Base-by-base conservation (phyloP, 495 filamentous ascomycete genomes). In the Aspergillus biplanus region DNA sequence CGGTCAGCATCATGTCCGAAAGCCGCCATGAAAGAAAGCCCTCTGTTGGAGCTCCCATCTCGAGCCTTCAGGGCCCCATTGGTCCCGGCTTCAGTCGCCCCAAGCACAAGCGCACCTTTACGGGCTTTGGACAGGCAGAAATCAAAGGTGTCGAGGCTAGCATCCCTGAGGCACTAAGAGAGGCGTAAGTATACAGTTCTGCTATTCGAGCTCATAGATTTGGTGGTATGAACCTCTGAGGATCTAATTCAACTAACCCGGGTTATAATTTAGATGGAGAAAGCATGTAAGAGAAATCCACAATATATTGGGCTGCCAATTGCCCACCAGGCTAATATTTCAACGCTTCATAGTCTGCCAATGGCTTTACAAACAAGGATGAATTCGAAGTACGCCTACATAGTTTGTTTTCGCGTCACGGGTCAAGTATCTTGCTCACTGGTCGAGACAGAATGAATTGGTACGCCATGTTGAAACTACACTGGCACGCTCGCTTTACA, bases 391-490 rank as follows among this genome's bases (percentile, higher is more conserved):
- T 87, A 79, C 58, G 71, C 18, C 33, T 42, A 7, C 1, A 39
- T 13, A 31, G 7, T 33, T 47, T 32, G 18, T 21, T 32, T 33
- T 6, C 2, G 11, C 15, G 32, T 47, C 21, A 21, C 27, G 46
- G 52, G 27, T 44, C 50, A 52, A 31, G 37, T 21, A 48, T 34
- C 55, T 57, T 52, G 18, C 59, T 67, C 6, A 70, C 53, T 27
- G 0, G 18, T 32, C 33, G 13, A 12, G 42, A 27, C 75, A 94
- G 86, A 84, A 79, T 69, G 92, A 96, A 69, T 82, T 95, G 49
- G 92, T 99, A 56, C 89, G 89, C 50, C 95, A 99, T 81, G 88
- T 99, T 70, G 96, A 99, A 75, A 98, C 96, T 4, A 97, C 95
- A 3, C 84, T 99, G 59, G 95, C 96, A 65, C 92, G 95, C 15